Conservation (phyloP, 192 early-diverging fungal species). For the Lobosporangium transversale region DNA sequence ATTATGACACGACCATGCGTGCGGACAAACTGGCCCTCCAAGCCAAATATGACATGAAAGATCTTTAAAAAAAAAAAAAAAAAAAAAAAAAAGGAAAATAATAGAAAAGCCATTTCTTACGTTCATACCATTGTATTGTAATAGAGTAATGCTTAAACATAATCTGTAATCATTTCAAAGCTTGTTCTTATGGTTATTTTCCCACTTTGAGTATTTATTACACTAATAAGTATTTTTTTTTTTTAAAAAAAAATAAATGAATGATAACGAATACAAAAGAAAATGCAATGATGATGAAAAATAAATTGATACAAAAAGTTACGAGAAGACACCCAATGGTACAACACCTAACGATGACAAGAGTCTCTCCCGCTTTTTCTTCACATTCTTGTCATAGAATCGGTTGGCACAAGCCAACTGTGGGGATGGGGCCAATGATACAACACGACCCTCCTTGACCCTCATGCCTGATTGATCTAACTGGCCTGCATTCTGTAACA, state of each 20-base stretch:
- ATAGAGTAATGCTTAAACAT: too few species aligned
- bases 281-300: neutral
- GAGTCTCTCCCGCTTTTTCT: slow-evolving; percentile 19
- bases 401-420: slow-evolving; percentile 26
- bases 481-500: slow-evolving; percentile 25
- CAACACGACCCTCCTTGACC: slow-evolving; percentile 3
- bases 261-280: neutral
- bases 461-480: slow-evolving; percentile 16
- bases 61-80: neutral
- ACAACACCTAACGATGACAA: neutral
- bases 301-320: neutral
- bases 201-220: too few species aligned
- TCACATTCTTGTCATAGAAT: slow-evolving; percentile 35
- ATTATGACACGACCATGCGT: slow-evolving; percentile 39
- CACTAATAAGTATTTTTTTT: neutral
- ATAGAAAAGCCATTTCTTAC: neutral
- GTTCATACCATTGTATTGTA: neutral
- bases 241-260: neutral
- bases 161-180: too few species aligned
- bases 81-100: neutral
- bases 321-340: neutral
- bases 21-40: slow-evolving; percentile 26
- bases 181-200: too few species aligned
- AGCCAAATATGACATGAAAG: slow-evolving; percentile 25
- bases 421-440: slow-evolving; percentile 1